These are phyloP conservation scores for Saccharomyces mikatae DNA, from an alignment of 805 yeast species.

Conservation along the genomic window DNA sequence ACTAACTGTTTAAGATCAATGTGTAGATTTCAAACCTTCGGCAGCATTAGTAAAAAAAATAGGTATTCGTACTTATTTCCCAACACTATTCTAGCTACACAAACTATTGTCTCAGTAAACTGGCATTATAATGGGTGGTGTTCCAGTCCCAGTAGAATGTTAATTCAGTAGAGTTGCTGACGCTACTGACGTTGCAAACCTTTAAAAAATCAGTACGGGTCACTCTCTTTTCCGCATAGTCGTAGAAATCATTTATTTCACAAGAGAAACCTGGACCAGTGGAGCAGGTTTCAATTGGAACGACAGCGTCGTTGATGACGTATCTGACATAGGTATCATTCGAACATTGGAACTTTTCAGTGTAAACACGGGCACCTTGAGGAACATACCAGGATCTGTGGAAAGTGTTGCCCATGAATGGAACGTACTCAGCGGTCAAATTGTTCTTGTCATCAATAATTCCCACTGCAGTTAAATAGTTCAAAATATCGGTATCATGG, in stretches of 20 bases:
- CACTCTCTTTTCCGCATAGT: constrained; percentile 27
- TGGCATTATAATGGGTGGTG: not conserved
- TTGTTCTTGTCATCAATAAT: constrained; percentile 32
- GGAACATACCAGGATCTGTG: constrained; percentile 44
- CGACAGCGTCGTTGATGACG: constrained; percentile 46
- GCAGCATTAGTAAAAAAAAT: not conserved
- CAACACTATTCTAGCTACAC: not conserved
- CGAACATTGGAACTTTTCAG: constrained; percentile 42
- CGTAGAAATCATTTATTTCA: constrained; percentile 30
- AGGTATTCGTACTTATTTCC: not conserved
- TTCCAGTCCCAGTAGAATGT: constrained; percentile 15
- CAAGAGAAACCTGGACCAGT: constrained; percentile 50
- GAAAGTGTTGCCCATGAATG: constrained; percentile 39
- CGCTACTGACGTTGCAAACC: constrained; percentile 26
- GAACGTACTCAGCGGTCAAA: constrained; percentile 38
- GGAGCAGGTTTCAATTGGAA: constrained; percentile 41
- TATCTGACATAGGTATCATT: constrained; percentile 39
- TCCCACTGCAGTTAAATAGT: constrained; percentile 59
- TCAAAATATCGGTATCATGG: constrained; percentile 34
- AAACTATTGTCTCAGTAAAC: not conserved
- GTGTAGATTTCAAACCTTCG: not conserved
- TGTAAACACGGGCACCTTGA: constrained; percentile 47
- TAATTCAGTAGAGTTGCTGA: constrained; percentile 14
- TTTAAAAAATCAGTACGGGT: constrained; percentile 24
- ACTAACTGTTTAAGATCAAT: not conserved